Evolutionary conservation across 305 asterid genomes (phyloP).

Genomic region (Fraxinus nigra): DNA sequence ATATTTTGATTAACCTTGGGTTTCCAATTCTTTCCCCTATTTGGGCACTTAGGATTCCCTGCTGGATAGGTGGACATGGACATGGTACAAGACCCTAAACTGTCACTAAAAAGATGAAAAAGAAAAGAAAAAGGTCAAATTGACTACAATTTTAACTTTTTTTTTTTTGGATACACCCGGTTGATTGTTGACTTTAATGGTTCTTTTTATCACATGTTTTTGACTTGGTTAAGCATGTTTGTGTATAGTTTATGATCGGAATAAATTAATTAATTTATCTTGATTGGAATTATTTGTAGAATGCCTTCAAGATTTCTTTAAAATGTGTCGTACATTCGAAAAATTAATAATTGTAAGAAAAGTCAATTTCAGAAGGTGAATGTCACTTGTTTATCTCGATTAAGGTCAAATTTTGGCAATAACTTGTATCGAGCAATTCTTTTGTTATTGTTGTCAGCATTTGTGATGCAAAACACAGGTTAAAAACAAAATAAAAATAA

Average conservation of each 20-base stretch:
- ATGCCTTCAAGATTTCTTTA: not conserved
- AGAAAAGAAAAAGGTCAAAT: not conserved
- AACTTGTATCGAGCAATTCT: not conserved
- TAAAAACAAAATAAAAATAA: not conserved
- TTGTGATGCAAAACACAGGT: not conserved
- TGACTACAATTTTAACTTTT: constrained; percentile 31
- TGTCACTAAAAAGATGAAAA: constrained; percentile 14
- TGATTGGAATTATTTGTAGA: not conserved
- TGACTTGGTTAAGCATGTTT: not conserved
- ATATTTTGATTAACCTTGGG: not conserved
- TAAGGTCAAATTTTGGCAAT: not conserved
- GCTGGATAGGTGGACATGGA: constrained; percentile 18
- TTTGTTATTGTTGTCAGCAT: not conserved
- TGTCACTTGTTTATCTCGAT: not conserved
- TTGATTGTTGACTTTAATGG: constrained; percentile 25
- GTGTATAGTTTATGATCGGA: not conserved
- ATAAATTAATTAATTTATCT: not conserved
- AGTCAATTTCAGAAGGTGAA: not conserved
- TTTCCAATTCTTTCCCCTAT: not conserved
- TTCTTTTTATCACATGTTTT: constrained; percentile 11
- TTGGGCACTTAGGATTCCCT: constrained; percentile 36
- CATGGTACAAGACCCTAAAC: constrained; percentile 33
- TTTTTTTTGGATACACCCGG: constrained; percentile 17
- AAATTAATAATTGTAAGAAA: not conserved
- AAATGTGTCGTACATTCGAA: not conserved